Conservation (phyloP, 2,329 filamentous ascomycete genomes). For the Amesomyces nigricolor region DNA sequence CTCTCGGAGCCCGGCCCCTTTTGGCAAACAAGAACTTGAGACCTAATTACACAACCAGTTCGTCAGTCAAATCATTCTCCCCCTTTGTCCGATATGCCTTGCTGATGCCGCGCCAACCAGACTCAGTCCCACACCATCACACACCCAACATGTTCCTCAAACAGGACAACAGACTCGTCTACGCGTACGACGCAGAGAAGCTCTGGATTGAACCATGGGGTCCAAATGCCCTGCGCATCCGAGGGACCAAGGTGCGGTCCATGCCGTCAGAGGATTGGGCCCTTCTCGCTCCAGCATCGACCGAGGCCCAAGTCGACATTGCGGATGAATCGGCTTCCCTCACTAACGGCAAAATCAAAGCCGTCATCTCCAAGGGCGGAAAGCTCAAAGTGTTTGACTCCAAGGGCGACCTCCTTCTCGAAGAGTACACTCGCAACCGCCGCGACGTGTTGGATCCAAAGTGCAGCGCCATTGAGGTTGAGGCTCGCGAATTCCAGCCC, state of each 20-base stretch:
- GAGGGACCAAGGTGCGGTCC: not conserved
- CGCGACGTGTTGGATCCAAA: conserved; percentile 10
- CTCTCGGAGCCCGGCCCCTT: too few species aligned
- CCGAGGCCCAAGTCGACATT: not conserved
- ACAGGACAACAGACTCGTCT: conserved; percentile 7
- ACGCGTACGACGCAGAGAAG: conserved; percentile 9
- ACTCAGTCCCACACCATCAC: too few species aligned
- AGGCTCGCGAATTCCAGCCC: conserved; percentile 8
- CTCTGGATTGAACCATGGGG: conserved; percentile 14
- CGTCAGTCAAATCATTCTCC: too few species aligned
- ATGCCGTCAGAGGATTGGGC: conserved; percentile 11
- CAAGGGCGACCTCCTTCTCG: not conserved
- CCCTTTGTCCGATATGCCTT: not conserved
- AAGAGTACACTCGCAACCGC: conserved; percentile 10
- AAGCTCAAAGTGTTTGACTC: conserved; percentile 2
- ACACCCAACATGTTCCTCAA: not conserved
- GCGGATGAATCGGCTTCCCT: not conserved
- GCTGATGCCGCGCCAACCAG: not conserved
- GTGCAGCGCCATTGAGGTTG: conserved; percentile 7
- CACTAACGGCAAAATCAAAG: conserved; percentile 4
- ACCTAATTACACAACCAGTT: too few species aligned
- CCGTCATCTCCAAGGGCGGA: not conserved
- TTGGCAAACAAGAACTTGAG: too few species aligned
- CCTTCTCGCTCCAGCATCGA: not conserved
- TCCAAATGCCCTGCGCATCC: conserved; percentile 5